Evolutionary conservation across 192 early-diverging fungal genomes (phyloP).

Genomic region (Haplosporangium gracile): DNA sequence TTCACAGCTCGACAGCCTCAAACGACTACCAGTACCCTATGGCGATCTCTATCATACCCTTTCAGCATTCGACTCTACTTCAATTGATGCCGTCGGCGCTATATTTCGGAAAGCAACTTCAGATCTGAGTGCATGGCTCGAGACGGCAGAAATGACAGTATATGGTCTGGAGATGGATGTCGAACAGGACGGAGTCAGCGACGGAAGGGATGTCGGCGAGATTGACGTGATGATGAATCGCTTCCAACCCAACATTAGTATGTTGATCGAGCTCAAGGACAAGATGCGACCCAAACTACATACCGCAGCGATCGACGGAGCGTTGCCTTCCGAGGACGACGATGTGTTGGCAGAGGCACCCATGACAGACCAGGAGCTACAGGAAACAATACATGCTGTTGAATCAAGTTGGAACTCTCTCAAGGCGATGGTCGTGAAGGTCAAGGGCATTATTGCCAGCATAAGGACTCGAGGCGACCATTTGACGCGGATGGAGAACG

Average conservation of each 20-base stretch:
- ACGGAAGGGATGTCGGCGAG: slow-evolving; percentile 45
- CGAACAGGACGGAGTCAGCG: slow-evolving; percentile 49
- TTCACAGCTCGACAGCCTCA: slow-evolving; percentile 49
- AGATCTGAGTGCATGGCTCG: slow-evolving; percentile 61
- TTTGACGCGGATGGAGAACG: slow-evolving; percentile 28
- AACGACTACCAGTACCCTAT: slow-evolving; percentile 51
- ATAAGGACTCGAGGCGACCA: slow-evolving; percentile 28
- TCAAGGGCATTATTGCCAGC: slow-evolving; percentile 61
- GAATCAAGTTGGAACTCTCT: slow-evolving; percentile 65
- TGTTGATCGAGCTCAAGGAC: slow-evolving; percentile 57
- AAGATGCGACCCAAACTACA: slow-evolving; percentile 26
- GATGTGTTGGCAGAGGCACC: neutral
- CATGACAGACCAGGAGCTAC: slow-evolving; percentile 27
- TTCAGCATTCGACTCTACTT: slow-evolving; percentile 36
- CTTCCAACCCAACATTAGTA: slow-evolving; percentile 59
- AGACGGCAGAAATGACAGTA: slow-evolving; percentile 62
- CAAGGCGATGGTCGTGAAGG: slow-evolving; percentile 59
- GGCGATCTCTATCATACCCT: slow-evolving; percentile 55
- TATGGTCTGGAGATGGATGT: slow-evolving; percentile 63
- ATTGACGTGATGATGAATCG: slow-evolving; percentile 58
- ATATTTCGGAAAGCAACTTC: slow-evolving; percentile 29
- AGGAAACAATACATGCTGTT: slow-evolving; percentile 48
- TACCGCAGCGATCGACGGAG: slow-evolving; percentile 18
- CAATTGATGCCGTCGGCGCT: slow-evolving; percentile 22
- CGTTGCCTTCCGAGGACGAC: neutral